Conservation (phyloP, 768 basidiomycete genomes). For the Mycena polygramma region DNA sequence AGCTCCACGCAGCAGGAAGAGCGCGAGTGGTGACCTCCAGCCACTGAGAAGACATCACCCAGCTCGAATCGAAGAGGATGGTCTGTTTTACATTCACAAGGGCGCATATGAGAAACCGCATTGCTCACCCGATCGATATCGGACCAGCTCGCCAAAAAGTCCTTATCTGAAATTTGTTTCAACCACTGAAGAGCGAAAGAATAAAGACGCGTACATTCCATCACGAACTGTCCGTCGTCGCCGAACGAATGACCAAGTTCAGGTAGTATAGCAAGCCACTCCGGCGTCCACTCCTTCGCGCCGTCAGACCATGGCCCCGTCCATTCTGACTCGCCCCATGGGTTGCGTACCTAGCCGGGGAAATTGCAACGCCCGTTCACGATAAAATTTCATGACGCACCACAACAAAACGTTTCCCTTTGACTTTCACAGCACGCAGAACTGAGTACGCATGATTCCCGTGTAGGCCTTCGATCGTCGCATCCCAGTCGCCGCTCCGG, state of each 20-base stretch:
- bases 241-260: conserved; percentile 63
- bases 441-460: conserved; percentile 64
- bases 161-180: conserved; percentile 50
- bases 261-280: conserved; percentile 61
- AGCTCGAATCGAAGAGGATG: conserved; percentile 61
- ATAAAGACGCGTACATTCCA: conserved; percentile 58
- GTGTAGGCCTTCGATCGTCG: conserved; percentile 53
- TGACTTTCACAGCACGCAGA: conserved; percentile 60
- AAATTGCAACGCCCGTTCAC: no score
- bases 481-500: conserved; percentile 42
- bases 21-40: conserved; percentile 54
- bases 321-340: conserved; percentile 67
- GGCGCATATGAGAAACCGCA: neutral
- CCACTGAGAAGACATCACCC: conserved; percentile 68
- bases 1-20: conserved; percentile 54
- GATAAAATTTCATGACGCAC: conserved; percentile 17
- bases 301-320: conserved; percentile 69
- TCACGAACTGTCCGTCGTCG: conserved; percentile 66
- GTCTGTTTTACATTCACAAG: conserved; percentile 39
- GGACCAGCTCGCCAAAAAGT: conserved; percentile 62
- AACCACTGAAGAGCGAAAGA: neutral
- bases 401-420: conserved; percentile 62
- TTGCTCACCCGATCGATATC: conserved; percentile 54
- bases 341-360: conserved; percentile 54
- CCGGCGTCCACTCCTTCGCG: conserved; percentile 67